Conservation (phyloP, 768 basidiomycete species). For the Naganishia kalamii region DNA sequence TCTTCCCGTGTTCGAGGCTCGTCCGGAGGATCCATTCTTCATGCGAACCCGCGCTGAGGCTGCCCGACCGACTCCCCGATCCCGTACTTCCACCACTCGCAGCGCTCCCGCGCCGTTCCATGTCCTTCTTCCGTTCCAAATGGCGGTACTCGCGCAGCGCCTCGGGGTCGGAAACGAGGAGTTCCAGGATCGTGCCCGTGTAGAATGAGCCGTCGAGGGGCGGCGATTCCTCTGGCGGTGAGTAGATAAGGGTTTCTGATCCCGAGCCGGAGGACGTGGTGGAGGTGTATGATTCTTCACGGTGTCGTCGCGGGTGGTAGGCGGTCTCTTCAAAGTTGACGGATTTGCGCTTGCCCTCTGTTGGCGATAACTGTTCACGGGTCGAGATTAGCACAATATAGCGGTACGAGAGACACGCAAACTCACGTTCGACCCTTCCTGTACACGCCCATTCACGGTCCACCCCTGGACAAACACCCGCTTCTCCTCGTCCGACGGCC, state of each 20-base stretch:
- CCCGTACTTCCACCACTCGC: not conserved
- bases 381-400: not conserved
- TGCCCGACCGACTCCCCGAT: not conserved
- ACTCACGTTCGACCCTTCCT: not conserved
- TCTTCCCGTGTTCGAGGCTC: not conserved
- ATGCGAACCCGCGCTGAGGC: not conserved
- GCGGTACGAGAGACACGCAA: not conserved
- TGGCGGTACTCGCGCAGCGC: slow-evolving; percentile 1
- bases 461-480: not conserved
- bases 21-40: not conserved
- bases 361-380: not conserved
- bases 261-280: not conserved
- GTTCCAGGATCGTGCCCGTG: slow-evolving; percentile 5
- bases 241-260: not conserved
- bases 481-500: slow-evolving; percentile 12
- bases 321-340: not conserved
- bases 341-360: not conserved
- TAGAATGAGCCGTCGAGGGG: not conserved
- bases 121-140: not conserved
- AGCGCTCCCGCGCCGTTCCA: not conserved
- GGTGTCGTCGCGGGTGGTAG: not conserved
- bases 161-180: not conserved
- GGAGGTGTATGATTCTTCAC: not conserved
- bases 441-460: not conserved
- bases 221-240: not conserved